These are phyloP conservation scores for Colletotrichum abscissum DNA, from an alignment of 2,329 filamentous ascomycete species.

Conservation along the genomic window DNA sequence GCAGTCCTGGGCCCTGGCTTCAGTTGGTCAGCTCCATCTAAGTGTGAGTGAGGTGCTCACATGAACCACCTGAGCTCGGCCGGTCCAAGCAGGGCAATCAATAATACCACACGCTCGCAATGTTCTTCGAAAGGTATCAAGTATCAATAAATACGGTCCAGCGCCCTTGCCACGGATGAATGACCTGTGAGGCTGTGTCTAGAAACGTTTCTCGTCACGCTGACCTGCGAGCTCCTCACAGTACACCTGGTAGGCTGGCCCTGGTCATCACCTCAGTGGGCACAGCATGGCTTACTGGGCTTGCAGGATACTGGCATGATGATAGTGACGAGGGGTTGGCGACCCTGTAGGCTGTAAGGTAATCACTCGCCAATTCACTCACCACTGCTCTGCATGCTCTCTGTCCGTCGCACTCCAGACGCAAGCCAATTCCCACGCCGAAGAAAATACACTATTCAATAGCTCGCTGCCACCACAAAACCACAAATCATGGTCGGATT, in stretches of 20 bases:
- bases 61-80: constrained; percentile 1
- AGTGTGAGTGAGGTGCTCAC: constrained; percentile 1
- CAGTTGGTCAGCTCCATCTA: background rate
- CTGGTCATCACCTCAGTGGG: background rate
- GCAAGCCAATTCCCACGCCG: constrained; percentile 13
- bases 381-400: background rate
- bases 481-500: background rate
- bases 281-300: background rate
- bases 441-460: background rate
- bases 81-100: constrained; percentile 10
- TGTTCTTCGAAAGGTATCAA: background rate
- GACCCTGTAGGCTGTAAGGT: background rate
- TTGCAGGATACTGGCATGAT: background rate
- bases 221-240: background rate
- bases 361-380: background rate
- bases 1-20: background rate
- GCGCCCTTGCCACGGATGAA: background rate
- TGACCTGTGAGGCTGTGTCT: constrained; percentile 6
- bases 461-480: background rate
- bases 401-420: constrained; percentile 19
- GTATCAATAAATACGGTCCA: background rate
- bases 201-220: constrained; percentile 16
- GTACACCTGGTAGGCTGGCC: background rate
- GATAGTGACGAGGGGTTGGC: background rate
- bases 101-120: background rate